Evolutionary conservation across 2,329 filamentous ascomycete species (phyloP).

Genomic region (Pseudogymnoascus sp.): DNA sequence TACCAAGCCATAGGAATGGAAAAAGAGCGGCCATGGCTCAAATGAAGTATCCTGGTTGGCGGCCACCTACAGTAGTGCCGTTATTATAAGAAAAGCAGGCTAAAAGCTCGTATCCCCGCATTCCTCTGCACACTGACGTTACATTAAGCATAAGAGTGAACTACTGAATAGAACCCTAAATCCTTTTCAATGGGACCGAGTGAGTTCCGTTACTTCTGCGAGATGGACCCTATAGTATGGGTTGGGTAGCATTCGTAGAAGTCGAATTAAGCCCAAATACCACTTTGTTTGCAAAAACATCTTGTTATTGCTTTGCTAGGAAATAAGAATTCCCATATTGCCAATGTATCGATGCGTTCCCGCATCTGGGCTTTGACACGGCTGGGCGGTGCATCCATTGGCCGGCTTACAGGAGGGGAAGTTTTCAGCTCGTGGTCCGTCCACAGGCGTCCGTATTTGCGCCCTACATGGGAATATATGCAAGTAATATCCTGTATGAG

Average conservation of each 20-base stretch:
- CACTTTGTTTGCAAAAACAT: background rate
- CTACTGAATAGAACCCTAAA: background rate
- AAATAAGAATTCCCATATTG: background rate
- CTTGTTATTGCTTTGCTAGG: background rate
- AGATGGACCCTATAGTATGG: background rate
- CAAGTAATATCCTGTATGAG: background rate
- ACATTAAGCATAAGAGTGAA: background rate
- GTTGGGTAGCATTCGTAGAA: background rate
- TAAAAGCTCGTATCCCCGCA: background rate
- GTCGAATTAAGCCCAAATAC: background rate
- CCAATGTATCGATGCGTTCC: background rate
- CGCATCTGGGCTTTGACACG: background rate
- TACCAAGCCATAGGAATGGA: background rate
- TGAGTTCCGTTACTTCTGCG: background rate
- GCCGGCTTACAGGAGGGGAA: background rate
- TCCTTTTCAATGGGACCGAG: background rate
- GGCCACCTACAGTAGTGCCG: background rate
- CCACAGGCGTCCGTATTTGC: background rate
- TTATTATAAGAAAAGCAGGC: background rate
- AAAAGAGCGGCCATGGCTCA: background rate
- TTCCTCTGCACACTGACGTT: background rate
- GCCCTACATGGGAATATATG: background rate
- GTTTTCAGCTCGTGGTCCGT: background rate
- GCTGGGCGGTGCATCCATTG: background rate
- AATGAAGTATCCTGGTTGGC: background rate